A percentile compares a stretch with the other conserved stretches of the same genome.
These are phyloP conservation scores for Anastatica hierochuntica DNA, from an alignment of 345 rosid species.

Conservation along the genomic window DNA sequence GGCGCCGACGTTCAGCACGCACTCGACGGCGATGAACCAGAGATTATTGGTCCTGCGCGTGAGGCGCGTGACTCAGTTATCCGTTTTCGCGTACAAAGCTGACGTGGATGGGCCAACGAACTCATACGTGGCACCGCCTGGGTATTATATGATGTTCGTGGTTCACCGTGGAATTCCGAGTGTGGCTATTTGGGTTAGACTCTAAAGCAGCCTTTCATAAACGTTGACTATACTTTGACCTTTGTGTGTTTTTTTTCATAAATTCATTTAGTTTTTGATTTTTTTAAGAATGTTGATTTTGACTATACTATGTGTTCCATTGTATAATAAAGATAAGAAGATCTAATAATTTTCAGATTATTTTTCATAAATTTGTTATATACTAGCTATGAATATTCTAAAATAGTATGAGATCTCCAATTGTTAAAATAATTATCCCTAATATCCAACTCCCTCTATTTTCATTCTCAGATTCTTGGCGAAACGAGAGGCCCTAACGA, in stretches of 20 bases:
- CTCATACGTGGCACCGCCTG: constrained; percentile 53
- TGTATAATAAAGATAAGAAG: too few species aligned
- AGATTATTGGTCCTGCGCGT: constrained; percentile 44
- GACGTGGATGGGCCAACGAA: constrained; percentile 36
- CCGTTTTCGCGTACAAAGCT: constrained; percentile 34
- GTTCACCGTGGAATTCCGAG: constrained; percentile 59
- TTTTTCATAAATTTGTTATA: too few species aligned
- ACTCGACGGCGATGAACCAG: constrained; percentile 65
- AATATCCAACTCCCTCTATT: too few species aligned
- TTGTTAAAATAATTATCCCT: too few species aligned
- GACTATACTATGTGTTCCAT: too few species aligned
- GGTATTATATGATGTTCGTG: constrained; percentile 61
- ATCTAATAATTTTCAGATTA: too few species aligned
- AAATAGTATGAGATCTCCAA: too few species aligned
- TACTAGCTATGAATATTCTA: too few species aligned
- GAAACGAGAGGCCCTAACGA: too few species aligned
- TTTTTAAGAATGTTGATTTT: neutral
- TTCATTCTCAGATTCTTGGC: too few species aligned
- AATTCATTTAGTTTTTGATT: neutral
- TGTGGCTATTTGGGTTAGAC: constrained; percentile 48
- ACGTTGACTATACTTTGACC: neutral
- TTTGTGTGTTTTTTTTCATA: neutral
- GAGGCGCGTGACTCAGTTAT: constrained; percentile 29
- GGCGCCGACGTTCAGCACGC: constrained; percentile 60
- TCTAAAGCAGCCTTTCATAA: constrained; percentile 21